phyloP scores from a whole-genome alignment of 495 filamentous ascomycete genomes.

The Elaphomyces granulatus region DNA sequence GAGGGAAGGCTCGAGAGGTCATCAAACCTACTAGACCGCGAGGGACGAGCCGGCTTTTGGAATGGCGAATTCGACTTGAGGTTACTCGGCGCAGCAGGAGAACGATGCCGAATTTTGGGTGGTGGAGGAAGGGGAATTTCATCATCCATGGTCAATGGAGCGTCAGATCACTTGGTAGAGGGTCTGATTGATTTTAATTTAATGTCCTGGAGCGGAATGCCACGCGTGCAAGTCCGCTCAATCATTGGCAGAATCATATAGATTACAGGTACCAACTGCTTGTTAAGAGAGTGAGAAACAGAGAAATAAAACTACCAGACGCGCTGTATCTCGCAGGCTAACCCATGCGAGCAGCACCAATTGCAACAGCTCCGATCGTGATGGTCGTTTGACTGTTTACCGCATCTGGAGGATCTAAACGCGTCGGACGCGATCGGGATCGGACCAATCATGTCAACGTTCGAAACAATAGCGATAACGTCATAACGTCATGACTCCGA shows the following conservation, averaged over 20 bases:
- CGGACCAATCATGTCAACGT: background rate
- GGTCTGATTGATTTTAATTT: background rate
- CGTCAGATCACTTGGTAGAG: background rate
- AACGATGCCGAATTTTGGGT: conserved; percentile 28
- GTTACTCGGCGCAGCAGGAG: conserved; percentile 15
- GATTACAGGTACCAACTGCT: background rate
- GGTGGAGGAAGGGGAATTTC: conserved; percentile 32
- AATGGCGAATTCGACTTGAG: conserved; percentile 17
- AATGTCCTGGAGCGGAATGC: too few relatives aligned
- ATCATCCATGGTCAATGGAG: conserved; percentile 21
- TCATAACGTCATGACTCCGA: background rate
- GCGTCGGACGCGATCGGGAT: too few relatives aligned
- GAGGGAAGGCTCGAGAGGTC: conserved; percentile 39
- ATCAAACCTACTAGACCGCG: conserved; percentile 18
- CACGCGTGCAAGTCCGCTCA: background rate
- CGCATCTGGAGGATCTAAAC: too few relatives aligned
- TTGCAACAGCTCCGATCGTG: background rate
- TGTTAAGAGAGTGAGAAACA: background rate
- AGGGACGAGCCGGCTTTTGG: conserved; percentile 19
- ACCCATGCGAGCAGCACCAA: background rate
- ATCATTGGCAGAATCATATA: background rate
- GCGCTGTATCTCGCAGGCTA: background rate
- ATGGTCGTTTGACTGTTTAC: background rate
- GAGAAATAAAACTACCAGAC: background rate
- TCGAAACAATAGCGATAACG: background rate